A percentile compares a stretch with the other conserved stretches of the same genome.
Evolutionary conservation across 1,284 basidiomycete species (phyloP).

Genomic region (Mycosarcoma mackinlayi): DNA sequence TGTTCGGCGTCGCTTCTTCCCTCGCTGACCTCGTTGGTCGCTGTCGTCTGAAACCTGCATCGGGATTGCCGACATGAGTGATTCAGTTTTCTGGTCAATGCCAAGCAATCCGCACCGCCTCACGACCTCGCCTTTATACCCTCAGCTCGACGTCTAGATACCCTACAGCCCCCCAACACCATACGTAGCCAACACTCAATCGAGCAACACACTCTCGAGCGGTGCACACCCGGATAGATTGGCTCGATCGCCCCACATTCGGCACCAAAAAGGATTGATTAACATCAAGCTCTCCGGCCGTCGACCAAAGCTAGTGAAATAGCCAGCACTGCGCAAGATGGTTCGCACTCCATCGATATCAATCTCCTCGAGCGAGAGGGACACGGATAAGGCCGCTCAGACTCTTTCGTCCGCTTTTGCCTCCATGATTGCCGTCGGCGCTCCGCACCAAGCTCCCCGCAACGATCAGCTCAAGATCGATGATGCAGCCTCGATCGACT

Average conservation of each 20-base stretch:
- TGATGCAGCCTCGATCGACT: conserved; percentile 11
- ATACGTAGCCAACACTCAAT: too few species aligned
- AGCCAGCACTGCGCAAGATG: conserved; percentile 10
- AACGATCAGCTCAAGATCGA: conserved; percentile 38
- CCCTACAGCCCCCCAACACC: too few species aligned
- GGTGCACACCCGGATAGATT: too few species aligned
- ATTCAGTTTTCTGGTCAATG: not conserved
- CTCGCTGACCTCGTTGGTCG: not conserved
- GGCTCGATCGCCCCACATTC: too few species aligned
- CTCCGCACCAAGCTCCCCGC: conserved; percentile 29
- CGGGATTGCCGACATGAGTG: conserved; percentile 1
- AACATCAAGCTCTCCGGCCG: not conserved
- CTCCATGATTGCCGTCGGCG: conserved; percentile 42
- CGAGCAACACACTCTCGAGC: too few species aligned
- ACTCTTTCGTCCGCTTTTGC: conserved; percentile 46
- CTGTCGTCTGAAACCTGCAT: conserved; percentile 8
- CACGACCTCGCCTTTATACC: not conserved
- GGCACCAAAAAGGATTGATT: too few species aligned
- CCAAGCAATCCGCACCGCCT: conserved; percentile 8
- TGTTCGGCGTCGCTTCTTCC: conserved; percentile 1
- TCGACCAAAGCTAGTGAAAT: not conserved
- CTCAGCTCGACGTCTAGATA: not conserved
- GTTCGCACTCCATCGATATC: conserved; percentile 38
- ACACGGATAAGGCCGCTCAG: conserved; percentile 23
- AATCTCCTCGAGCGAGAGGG: conserved; percentile 22